Base-by-base conservation (phyloP, 2,329 filamentous ascomycete species). In the Scedosporium apiospermum region DNA sequence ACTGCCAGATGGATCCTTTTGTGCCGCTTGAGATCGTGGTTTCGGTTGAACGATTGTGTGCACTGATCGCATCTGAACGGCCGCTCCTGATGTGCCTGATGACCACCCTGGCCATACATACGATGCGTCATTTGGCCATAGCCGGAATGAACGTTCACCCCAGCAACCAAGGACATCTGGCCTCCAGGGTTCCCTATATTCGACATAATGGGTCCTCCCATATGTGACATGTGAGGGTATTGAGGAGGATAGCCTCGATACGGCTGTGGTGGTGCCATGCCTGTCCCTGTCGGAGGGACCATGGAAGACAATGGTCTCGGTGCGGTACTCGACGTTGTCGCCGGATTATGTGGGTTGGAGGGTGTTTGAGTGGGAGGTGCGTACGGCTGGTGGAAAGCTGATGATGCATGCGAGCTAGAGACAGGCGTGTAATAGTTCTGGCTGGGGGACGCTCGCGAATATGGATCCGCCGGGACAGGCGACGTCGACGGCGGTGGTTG, bases 61-160 rank as follows among this genome's bases (percentile, higher is more conserved):
- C 95, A 99, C 71, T 90, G 84, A 68, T 98, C 92, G 72, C 95
- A 99, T 75, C 93, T 93, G 80, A 96, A 98, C 0, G 95, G 95
- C 4, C 93, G 86, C 68, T 98, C 93, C 63, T 83, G 83, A 9
- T 78, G 76, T 10, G 62, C 34, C 12, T 41, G 63, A 23, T 61
- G 60, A 10, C 44, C 41, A 14, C 78, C 78, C 65, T 83, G 78
- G 21, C 75, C 72, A 64, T 91, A 90, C 74, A 93, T 83, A 66
- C 85, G 78, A 58, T 82, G 79, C 7, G 34, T 57, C 62, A 65
- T 63, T 68, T 86, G 66, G 76, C 80, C 74, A 81, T 87, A 72
- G 76, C 84, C 71, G 5, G 34, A 34, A 16, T 49, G 61, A 14
- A 51, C 38, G 18, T 38, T 38, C 27, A 62, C 42, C 2, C 72